A percentile compares a stretch with the other conserved stretches of the same genome.
Evolutionary conservation across 768 basidiomycete species (phyloP).

Genomic region (Tylopilus balloui): DNA sequence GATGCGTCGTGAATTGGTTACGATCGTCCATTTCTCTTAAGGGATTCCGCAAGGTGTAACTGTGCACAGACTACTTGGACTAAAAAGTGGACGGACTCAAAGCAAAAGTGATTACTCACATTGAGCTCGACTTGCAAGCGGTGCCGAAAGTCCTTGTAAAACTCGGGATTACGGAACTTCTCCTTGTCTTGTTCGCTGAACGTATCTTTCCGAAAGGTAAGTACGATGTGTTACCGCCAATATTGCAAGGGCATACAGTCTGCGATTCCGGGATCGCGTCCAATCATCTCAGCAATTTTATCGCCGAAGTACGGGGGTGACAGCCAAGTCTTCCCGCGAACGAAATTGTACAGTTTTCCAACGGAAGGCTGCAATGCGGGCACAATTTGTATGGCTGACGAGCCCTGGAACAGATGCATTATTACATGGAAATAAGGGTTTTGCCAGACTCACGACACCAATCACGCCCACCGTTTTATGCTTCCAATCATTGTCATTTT

Average conservation of each 20-base stretch:
- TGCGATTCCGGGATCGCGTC: conserved; percentile 32
- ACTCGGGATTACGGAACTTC: conserved; percentile 43
- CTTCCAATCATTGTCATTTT: conserved; percentile 45
- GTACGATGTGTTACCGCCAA: background rate
- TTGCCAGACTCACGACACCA: conserved; percentile 44
- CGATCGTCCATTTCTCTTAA: conserved; percentile 31
- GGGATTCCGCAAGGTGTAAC: conserved; percentile 39
- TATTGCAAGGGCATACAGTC: conserved; percentile 36
- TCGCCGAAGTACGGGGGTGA: conserved; percentile 42
- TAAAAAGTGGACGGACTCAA: background rate
- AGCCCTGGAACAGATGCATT: conserved; percentile 39
- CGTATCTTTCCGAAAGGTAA: conserved; percentile 6
- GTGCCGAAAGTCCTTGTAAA: conserved; percentile 46
- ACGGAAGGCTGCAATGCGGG: conserved; percentile 53
- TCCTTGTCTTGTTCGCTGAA: conserved; percentile 51
- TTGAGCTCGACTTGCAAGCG: conserved; percentile 48
- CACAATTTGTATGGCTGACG: conserved; percentile 59
- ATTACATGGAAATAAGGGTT: background rate
- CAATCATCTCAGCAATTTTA: conserved; percentile 37
- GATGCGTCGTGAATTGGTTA: conserved; percentile 38
- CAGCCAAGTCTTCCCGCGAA: conserved; percentile 58
- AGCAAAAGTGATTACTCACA: background rate
- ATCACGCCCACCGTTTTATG: conserved; percentile 54
- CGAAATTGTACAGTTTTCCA: conserved; percentile 48
- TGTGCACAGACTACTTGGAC: conserved; percentile 28